Conservation (phyloP, 371 early-diverging fungal genomes). For the Phascolomyces articulosus region DNA sequence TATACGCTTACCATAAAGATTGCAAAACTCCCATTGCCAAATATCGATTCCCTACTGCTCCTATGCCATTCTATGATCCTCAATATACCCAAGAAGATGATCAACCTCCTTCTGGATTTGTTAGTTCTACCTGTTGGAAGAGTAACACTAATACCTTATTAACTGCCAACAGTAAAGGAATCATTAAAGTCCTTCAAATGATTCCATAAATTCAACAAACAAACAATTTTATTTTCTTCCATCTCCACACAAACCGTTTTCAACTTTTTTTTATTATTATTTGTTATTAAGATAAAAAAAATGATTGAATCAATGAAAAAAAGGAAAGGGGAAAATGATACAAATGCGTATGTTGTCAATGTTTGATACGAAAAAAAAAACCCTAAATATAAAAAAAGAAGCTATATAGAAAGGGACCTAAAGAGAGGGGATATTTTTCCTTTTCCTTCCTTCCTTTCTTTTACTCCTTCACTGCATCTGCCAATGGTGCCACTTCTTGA, state of each 20-base stretch:
- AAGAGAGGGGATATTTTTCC: no score
- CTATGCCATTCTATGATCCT: not conserved
- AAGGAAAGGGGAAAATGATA: no score
- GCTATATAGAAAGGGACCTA: no score
- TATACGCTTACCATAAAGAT: conserved; percentile 81
- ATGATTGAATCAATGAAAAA: no score
- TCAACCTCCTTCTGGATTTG: conserved; percentile 81
- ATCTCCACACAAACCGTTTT: no score
- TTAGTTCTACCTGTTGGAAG: conserved; percentile 92
- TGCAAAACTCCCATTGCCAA: conserved; percentile 72
- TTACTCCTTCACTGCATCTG: conserved; percentile 8
- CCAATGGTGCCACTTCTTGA: conserved; percentile 1
- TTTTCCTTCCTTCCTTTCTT: not conserved
- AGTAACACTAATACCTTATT: conserved; percentile 71
- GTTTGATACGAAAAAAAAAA: no score
- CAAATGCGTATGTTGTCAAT: no score
- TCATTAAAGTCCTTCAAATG: conserved; percentile 77
- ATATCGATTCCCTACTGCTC: conserved; percentile 72
- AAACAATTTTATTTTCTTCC: not conserved
- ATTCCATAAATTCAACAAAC: conserved; percentile 9
- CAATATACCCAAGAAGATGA: conserved; percentile 43
- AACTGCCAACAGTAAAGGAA: conserved; percentile 91
- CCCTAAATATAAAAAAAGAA: no score
- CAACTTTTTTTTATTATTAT: no score
- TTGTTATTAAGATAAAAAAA: no score